Conservation (phyloP, 257 asterid genomes). For the Solanum paucissectum region DNA sequence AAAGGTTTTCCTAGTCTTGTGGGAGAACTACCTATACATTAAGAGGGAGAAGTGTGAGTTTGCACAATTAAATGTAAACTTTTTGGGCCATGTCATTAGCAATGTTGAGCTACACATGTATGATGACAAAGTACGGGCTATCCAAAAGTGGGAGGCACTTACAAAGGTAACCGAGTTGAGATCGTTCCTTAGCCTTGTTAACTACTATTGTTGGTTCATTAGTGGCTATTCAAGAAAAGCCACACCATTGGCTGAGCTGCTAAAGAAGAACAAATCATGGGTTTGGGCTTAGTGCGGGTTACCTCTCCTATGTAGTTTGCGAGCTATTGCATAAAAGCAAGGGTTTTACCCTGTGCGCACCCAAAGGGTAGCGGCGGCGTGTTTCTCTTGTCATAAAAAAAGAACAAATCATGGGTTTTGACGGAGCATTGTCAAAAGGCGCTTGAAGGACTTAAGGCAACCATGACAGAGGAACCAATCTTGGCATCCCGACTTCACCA, state of each 20-base stretch:
- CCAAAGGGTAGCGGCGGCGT: too few relatives aligned
- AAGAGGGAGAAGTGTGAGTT: neutral
- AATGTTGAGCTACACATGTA: neutral
- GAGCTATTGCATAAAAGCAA: too few relatives aligned
- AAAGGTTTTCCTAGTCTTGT: neutral
- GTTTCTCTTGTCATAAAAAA: too few relatives aligned
- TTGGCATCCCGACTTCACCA: neutral
- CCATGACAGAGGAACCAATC: neutral
- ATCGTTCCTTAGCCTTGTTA: neutral
- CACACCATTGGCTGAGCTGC: neutral
- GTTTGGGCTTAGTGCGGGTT: neutral
- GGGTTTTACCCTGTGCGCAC: too few relatives aligned
- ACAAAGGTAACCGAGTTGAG: neutral
- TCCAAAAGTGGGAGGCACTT: neutral
- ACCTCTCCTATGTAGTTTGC: too few relatives aligned
- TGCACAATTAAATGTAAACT: neutral
- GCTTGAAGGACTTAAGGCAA: neutral
- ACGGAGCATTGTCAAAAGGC: neutral
- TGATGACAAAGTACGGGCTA: neutral
- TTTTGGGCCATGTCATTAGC: neutral
- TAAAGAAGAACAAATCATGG: neutral
- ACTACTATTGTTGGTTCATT: neutral
- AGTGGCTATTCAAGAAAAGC: neutral
- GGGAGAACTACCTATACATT: neutral
- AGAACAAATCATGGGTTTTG: neutral